Evolutionary conservation across 805 yeast genomes (phyloP).

Genomic region (Starmerella floris): DNA sequence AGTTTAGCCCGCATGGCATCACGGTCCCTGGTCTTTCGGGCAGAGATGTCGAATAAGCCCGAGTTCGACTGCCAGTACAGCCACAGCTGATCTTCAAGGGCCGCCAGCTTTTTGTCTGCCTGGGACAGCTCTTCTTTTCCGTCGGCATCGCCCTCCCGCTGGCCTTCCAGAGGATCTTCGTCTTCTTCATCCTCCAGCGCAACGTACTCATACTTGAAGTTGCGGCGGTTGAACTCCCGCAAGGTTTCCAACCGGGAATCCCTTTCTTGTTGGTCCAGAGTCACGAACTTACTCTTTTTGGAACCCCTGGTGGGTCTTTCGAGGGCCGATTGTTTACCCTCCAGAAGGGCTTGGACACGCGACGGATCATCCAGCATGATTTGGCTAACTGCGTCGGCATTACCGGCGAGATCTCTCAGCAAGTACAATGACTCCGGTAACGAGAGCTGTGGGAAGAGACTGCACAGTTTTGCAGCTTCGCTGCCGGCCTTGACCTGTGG

Average conservation of each 20-base stretch:
- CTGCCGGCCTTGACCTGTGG: slow-evolving; percentile 3
- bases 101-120: slow-evolving; percentile 39
- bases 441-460: slow-evolving; percentile 51
- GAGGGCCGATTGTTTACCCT: neutral
- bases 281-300: neutral
- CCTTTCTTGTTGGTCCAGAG: slow-evolving; percentile 17
- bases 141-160: slow-evolving; percentile 63
- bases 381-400: slow-evolving; percentile 47
- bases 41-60: slow-evolving; percentile 34
- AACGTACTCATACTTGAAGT: slow-evolving; percentile 39
- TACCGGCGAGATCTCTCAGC: slow-evolving; percentile 30
- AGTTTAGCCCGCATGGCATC: slow-evolving; percentile 39
- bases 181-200: slow-evolving; percentile 21
- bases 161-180: slow-evolving; percentile 24
- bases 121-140: slow-evolving; percentile 25
- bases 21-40: slow-evolving; percentile 42
- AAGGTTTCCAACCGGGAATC: slow-evolving; percentile 12
- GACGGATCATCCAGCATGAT: slow-evolving; percentile 51
- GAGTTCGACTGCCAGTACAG: slow-evolving; percentile 30
- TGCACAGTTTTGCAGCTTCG: slow-evolving; percentile 3
- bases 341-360: slow-evolving; percentile 27
- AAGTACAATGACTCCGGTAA: slow-evolving; percentile 37
- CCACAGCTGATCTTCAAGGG: slow-evolving; percentile 19
- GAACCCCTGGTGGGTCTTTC: slow-evolving; percentile 23
- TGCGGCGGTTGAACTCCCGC: slow-evolving; percentile 11